Evolutionary conservation across 257 asterid genomes (phyloP), one percentile per base, ranked within the genome.

Genomic region (Craterostigma plantagineum): DNA sequence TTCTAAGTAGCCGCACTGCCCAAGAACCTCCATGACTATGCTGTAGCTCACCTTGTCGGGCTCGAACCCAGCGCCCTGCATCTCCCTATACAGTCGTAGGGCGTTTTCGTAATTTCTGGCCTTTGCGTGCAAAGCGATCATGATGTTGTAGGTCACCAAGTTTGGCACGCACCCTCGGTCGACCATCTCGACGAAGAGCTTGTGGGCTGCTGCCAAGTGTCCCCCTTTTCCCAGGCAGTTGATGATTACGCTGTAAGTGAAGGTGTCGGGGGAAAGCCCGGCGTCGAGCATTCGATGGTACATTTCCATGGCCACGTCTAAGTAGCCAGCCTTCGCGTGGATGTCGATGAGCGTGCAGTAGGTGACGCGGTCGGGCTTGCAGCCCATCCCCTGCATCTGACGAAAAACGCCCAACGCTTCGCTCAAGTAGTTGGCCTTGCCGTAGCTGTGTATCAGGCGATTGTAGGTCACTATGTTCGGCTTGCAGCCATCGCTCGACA

Each of bases 211-310:
- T 17, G 86, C 66, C 54, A 87, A 62, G 61, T 82, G 93, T 15
- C 98, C 98, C 0, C 86, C 98, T 76, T 87, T 87, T 33, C 98
- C 98, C 0, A 82, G 70, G 59, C 98, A 87, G 51, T 87, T 87
- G 42, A 87, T 87, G 50, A 87, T 87, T 17, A 87, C 95, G 11
- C 98, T 74, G 48, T 82, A 87, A 48, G 98, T 87, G 77, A 82
- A 87, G 0, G 98, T 87, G 59, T 87, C 98, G 0, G 98, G 95
- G 33, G 98, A 79, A 55, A 87, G 95, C 42, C 98, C 98, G 3
- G 70, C 91, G 47, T 66, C 72, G 71, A 82, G 98, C 98, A 87
- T 87, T 51, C 83, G 60, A 49, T 63, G 73, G 51, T 87, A 87
- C 93, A 87, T 55, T 61, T 87, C 79, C 45, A 87, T 66, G 11